Evolutionary conservation across 2,329 filamentous ascomycete genomes (phyloP).

Genomic region (Ophiosphaerella korrae): DNA sequence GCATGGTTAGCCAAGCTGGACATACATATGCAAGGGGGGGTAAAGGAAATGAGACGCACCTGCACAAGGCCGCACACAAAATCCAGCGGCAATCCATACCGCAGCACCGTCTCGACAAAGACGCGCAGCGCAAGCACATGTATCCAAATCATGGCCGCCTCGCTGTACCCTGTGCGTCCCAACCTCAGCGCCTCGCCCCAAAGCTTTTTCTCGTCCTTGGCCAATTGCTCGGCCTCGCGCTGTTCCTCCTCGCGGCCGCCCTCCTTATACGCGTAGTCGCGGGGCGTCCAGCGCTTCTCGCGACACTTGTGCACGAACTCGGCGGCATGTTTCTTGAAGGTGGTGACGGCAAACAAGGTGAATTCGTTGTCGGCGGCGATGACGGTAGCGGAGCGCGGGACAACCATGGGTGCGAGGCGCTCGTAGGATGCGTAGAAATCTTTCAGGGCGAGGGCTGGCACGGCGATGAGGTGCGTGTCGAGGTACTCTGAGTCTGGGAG

Average conservation of each 20-base stretch:
- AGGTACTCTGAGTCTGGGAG: conserved; percentile 94
- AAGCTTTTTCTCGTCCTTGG: conserved; percentile 84
- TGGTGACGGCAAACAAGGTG: conserved; percentile 82
- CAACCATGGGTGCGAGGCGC: conserved; percentile 86
- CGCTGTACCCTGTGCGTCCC: conserved; percentile 90
- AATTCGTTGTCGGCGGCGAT: conserved; percentile 90
- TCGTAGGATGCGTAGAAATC: conserved; percentile 92
- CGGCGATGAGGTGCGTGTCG: conserved; percentile 90
- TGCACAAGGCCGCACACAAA: conserved; percentile 85
- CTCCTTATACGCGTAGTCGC: conserved; percentile 91
- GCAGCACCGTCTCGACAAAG: conserved; percentile 96
- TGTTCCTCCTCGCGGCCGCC: conserved; percentile 89
- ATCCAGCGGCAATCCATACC: conserved; percentile 89
- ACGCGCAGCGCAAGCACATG: conserved; percentile 89
- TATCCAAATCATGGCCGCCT: conserved; percentile 94
- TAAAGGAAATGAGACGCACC: conserved; percentile 55
- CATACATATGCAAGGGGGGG: too few species aligned
- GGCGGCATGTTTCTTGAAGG: conserved; percentile 86
- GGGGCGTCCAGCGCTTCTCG: conserved; percentile 91
- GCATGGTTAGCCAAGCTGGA: conserved; percentile 2
- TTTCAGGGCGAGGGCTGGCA: conserved; percentile 79
- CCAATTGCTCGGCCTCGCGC: conserved; percentile 80
- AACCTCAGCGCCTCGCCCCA: conserved; percentile 90
- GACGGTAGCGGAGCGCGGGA: conserved; percentile 82
- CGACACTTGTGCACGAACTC: conserved; percentile 93